These are phyloP conservation scores for Athelia psychrophila DNA, from an alignment of 1,284 basidiomycete species.

Conservation along the genomic window DNA sequence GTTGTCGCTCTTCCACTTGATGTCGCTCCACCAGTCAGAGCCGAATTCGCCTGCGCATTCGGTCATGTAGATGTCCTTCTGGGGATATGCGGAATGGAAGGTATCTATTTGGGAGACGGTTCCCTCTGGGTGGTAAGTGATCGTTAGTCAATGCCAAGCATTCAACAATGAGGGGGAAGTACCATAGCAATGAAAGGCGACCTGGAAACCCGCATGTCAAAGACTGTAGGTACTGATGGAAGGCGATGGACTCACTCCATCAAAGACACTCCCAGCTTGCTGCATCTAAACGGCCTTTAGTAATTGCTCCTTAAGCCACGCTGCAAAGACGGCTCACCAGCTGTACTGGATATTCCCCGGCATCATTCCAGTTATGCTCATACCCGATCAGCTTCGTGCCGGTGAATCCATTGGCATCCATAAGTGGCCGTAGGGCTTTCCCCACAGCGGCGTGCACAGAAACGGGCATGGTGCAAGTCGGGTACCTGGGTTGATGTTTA, in stretches of 20 bases:
- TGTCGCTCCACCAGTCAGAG: constrained; percentile 77
- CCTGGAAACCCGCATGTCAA: constrained; percentile 8
- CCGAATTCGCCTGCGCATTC: constrained; percentile 49
- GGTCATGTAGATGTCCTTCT: constrained; percentile 50
- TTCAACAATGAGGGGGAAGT: too few species aligned
- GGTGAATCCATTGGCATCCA: constrained; percentile 43
- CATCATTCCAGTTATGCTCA: constrained; percentile 51
- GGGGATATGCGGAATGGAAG: constrained; percentile 43
- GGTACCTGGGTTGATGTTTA: constrained; percentile 34
- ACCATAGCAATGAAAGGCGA: constrained; percentile 49
- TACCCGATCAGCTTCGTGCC: constrained; percentile 44
- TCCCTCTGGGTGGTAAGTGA: constrained; percentile 21
- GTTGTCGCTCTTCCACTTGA: constrained; percentile 47
- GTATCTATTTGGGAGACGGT: constrained; percentile 34
- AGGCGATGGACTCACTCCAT: constrained; percentile 24
- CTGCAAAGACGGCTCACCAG: constrained; percentile 27
- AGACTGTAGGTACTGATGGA: too few species aligned
- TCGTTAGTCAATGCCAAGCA: too few species aligned
- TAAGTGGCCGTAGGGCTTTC: constrained; percentile 35
- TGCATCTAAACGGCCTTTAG: constrained; percentile 36
- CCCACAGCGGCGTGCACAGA: constrained; percentile 40
- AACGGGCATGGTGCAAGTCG: constrained; percentile 37
- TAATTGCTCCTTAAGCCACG: constrained; percentile 1
- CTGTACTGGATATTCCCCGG: constrained; percentile 43
- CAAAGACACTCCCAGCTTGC: constrained; percentile 40